phyloP scores from a whole-genome alignment of 2,329 filamentous ascomycete species.

The Arachnomyces sp. region DNA sequence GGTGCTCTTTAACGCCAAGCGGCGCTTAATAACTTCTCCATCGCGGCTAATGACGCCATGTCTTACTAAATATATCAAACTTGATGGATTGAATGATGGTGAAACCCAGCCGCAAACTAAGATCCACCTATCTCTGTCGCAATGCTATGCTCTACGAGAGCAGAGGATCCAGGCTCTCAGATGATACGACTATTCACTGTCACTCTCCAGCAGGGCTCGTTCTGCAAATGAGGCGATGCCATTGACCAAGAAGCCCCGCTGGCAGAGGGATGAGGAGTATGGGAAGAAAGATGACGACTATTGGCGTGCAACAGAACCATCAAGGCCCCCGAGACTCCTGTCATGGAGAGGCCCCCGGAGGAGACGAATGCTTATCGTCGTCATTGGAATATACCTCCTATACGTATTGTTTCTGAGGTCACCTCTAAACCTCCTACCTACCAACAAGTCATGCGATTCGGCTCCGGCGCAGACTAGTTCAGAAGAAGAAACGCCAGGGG shows the following conservation, averaged over 20 bases:
- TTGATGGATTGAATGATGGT: no score
- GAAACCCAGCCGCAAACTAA: no score
- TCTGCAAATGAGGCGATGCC: constrained; percentile 26
- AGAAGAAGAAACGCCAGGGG: no score
- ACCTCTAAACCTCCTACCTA: constrained; percentile 42
- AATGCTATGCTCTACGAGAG: neutral
- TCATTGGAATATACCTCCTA: constrained; percentile 44
- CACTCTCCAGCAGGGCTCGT: constrained; percentile 18
- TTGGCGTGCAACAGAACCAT: constrained; percentile 27
- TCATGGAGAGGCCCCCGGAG: constrained; percentile 29
- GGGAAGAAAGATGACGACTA: constrained; percentile 61
- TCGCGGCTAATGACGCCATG: no score
- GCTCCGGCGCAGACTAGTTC: constrained; percentile 13
- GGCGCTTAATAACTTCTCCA: no score
- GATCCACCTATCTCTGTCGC: constrained; percentile 14
- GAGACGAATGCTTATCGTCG: constrained; percentile 45
- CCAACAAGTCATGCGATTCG: constrained; percentile 24
- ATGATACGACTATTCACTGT: constrained; percentile 8
- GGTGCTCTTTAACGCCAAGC: no score
- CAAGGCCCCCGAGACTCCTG: constrained; percentile 24
- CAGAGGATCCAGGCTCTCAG: neutral
- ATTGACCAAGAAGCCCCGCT: constrained; percentile 37
- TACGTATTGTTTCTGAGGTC: constrained; percentile 61
- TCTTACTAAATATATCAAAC: no score
- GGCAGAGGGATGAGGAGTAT: constrained; percentile 55